Conservation (phyloP, 176 grass and related monocot species). For the Musa beccarii region DNA sequence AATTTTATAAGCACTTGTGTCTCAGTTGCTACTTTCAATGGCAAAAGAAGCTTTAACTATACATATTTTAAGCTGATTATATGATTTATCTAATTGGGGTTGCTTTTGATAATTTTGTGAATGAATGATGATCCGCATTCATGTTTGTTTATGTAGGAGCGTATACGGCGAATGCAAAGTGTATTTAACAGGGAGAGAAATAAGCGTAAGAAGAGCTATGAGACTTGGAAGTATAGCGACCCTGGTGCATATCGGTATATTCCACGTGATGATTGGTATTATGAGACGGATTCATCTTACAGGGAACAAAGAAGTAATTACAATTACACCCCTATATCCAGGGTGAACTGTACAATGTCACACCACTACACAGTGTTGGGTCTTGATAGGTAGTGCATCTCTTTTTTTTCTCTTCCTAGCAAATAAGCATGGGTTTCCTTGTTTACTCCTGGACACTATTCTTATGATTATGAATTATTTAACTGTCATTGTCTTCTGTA, state of each 20-base stretch:
- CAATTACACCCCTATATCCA: conserved; percentile 35
- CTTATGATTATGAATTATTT: not conserved
- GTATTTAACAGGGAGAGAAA: conserved; percentile 94
- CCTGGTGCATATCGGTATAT: conserved; percentile 73
- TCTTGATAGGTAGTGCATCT: conserved; percentile 74
- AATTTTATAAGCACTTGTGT: not conserved
- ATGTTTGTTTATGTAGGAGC: conserved; percentile 41
- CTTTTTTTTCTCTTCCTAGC: not conserved
- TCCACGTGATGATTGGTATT: conserved; percentile 97
- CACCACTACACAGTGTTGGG: conserved; percentile 85
- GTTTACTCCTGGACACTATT: not conserved
- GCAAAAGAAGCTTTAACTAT: not conserved
- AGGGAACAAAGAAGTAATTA: conserved; percentile 42
- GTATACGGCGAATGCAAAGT: conserved; percentile 90
- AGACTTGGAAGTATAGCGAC: conserved; percentile 76
- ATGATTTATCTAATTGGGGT: not conserved
- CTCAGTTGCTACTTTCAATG: not conserved
- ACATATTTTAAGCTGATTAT: not conserved
- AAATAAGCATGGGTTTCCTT: not conserved
- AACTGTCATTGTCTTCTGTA: too few relatives aligned
- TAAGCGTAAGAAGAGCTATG: conserved; percentile 67
- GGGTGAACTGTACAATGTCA: conserved; percentile 54
- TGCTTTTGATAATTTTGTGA: not conserved
- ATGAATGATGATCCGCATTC: not conserved
- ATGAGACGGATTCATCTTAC: conserved; percentile 55